A percentile compares a stretch with the other conserved stretches of the same genome.
Conservation (phyloP, 768 basidiomycete species). For the Udeniomyces megalosporus region DNA sequence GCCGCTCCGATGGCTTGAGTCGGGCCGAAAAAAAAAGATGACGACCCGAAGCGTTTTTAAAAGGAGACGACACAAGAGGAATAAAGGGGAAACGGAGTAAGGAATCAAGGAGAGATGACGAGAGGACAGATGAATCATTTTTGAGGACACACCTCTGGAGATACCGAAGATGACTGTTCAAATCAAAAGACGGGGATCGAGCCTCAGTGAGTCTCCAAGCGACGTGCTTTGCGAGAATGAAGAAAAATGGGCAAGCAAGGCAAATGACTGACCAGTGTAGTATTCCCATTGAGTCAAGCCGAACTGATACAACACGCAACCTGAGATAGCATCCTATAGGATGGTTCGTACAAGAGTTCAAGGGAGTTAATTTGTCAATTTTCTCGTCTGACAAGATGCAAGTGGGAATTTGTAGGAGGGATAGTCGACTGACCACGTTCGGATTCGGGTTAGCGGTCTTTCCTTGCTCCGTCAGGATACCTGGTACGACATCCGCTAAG, state of each 20-base stretch:
- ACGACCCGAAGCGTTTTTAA: conserved; percentile 96
- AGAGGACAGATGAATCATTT: background rate
- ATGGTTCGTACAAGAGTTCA: no score
- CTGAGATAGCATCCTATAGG: conserved; percentile 83
- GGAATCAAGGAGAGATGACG: no score
- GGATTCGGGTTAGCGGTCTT: conserved; percentile 34
- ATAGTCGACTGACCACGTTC: conserved; percentile 7
- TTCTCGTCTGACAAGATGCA: no score
- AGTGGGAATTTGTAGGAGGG: conserved; percentile 75
- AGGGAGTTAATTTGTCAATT: no score
- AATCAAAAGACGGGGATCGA: no score
- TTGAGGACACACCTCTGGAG: conserved; percentile 41
- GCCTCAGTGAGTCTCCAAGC: no score
- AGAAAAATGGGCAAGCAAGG: no score
- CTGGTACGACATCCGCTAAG: conserved; percentile 50
- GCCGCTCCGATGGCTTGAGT: conserved; percentile 17
- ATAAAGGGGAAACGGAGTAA: background rate
- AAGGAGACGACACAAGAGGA: no score
- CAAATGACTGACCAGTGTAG: no score
- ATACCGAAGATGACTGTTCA: conserved; percentile 92
- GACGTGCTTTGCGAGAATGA: no score
- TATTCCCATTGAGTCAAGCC: conserved; percentile 1
- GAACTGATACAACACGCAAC: background rate
- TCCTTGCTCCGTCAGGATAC: conserved; percentile 84
- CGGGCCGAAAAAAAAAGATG: conserved; percentile 88